These are phyloP conservation scores for Paradendryphiella salina DNA, from an alignment of 2,329 filamentous ascomycete genomes.

Conservation along the genomic window DNA sequence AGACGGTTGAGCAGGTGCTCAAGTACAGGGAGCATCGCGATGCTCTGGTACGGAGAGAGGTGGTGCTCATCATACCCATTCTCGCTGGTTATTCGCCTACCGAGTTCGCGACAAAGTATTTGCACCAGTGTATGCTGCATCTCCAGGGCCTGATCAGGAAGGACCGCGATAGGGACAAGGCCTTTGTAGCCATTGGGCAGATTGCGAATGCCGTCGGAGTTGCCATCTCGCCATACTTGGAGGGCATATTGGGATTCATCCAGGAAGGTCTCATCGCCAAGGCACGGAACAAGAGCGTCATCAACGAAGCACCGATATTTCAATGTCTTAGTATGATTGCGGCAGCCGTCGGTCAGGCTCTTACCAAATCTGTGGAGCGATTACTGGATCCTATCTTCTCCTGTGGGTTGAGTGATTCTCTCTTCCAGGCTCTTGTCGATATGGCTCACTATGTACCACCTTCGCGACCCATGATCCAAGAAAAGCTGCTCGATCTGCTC, in stretches of 20 bases:
- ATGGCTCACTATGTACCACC: conserved; percentile 99
- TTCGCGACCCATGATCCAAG: conserved; percentile 89
- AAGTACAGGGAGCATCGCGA: conserved; percentile 93
- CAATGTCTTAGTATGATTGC: conserved; percentile 97
- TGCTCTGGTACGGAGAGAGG: conserved; percentile 80
- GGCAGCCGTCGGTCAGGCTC: conserved; percentile 89
- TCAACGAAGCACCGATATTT: conserved; percentile 77
- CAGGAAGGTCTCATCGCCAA: conserved; percentile 85
- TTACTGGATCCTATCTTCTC: conserved; percentile 95
- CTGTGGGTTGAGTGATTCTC: conserved; percentile 88
- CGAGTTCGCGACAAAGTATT: conserved; percentile 83
- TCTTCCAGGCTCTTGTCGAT: conserved; percentile 93
- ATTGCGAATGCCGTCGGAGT: conserved; percentile 96
- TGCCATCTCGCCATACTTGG: conserved; percentile 90
- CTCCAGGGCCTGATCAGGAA: conserved; percentile 91
- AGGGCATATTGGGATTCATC: conserved; percentile 91
- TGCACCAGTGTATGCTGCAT: conserved; percentile 97
- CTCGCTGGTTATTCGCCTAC: conserved; percentile 89
- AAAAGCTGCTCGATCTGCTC: conserved; percentile 89
- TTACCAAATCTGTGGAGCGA: conserved; percentile 98
- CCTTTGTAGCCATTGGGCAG: conserved; percentile 93
- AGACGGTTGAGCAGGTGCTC: conserved; percentile 89
- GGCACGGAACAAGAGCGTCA: conserved; percentile 62
- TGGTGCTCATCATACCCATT: conserved; percentile 88
- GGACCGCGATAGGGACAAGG: conserved; percentile 85